Evolutionary conservation across 2,329 filamentous ascomycete genomes (phyloP), one percentile per base, ranked within the genome.

Genomic region (Fusarium multiceps): DNA sequence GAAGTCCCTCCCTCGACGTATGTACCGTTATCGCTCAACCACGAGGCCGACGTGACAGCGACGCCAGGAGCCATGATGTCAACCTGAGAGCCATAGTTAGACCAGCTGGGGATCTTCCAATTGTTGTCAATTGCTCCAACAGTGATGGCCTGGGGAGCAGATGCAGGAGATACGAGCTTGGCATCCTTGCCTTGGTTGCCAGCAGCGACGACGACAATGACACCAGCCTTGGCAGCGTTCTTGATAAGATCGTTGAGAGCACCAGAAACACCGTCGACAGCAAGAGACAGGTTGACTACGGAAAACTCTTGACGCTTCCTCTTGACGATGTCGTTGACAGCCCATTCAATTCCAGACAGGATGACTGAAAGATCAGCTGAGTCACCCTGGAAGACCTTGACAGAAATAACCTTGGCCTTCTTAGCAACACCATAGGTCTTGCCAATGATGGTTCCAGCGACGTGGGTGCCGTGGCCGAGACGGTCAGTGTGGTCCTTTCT

Each of bases 231-330:
- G 66, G 82, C 81, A 43, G 85, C 83, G 34, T 78, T 78, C 43
- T 81, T 78, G 43, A 88, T 82, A 21, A 84, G 85, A 37, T 75
- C 77, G 79, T 88, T 88, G 68, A 87, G 79, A 30, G 85, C 74
- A 5, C 77, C 64, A 1, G 84, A 85, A 62, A 59, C 34, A 23
- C 74, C 76, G 21, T 70, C 48, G 20, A 86, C 85, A 8, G 85
- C 86, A 5, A 89, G 82, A 28, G 85, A 87, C 82, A 89, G 83
- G 80, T 83, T 87, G 68, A 87, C 80, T 47, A 87, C 85, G n/a
- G 84, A 77, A 20, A 80, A 80, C 45, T 63, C 75, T 49, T 77
- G 74, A 51, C 82, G 81, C 57, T 75, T 74, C 61, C 82, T 80
- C 50, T 75, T 74, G 58, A 78, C 72, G 59, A 83, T 82, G 75